Base-by-base conservation (phyloP, 371 early-diverging fungal genomes). In the Syncephalastrum contaminatum region DNA sequence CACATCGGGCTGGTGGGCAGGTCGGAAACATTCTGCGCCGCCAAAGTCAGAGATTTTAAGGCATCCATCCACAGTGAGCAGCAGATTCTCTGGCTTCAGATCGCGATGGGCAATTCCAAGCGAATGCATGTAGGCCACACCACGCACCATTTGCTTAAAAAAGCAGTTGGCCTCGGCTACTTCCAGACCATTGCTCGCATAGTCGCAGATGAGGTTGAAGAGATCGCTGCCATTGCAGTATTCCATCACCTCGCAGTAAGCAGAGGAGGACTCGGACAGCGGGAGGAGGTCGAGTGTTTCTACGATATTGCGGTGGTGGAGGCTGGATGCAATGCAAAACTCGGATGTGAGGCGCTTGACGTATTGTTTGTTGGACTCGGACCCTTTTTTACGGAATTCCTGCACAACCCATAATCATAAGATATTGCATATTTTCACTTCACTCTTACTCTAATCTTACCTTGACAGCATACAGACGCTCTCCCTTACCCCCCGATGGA, bases 31-130 rank as follows among this genome's bases (percentile, higher is more conserved):
- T 14, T 77, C 75, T 10, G 77, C 71, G 42, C 69, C 66, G 27
- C 96, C 96, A 77, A 95, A 94, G 60, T 95, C 94, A 1, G 92
- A 82, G 48, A 95, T 88, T 69, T 93, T 93, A 60, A 94, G 75
- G 59, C 91, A 87, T 1, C 94, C 93, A 39, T 76, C 63, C 15
- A 78, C 65, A 18, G 87, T 89, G 15, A 96, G 64, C 4, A 96
- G 74, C 59, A 89, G 56, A 56, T 91, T 89, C 53, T 92, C 88
- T 15, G 93, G 93, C 59, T 91, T 89, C 49, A 93, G 56, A 56
- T 85, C 84, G 41, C 90, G 82, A 67, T 92, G 92, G 0, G 85
- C 85, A 15, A 92, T 82, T 4, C 90, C 90, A 58, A 85, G 69
- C 1, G 68, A 56, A 53, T 87, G 86, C 51, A 92, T 45, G 48